Percentiles rank a stretch among this genome's conserved stretches.
Evolutionary conservation across 1,284 basidiomycete species (phyloP).

Genomic region (Puccinia polysora): DNA sequence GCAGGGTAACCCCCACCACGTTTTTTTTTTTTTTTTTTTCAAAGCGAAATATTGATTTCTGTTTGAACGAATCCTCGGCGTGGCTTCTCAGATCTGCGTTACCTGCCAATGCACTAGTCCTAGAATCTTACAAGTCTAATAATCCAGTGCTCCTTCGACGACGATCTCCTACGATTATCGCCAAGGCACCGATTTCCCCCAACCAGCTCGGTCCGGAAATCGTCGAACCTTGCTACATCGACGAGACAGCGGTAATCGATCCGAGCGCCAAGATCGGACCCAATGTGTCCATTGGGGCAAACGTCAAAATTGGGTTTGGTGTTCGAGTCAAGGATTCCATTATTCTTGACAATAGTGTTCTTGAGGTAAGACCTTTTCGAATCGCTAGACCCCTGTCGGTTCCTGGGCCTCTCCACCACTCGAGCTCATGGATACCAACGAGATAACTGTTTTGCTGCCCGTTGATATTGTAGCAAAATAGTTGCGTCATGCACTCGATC

Average conservation of each 20-base stretch:
- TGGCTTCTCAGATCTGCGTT: slow-evolving; percentile 54
- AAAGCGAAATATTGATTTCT: background rate
- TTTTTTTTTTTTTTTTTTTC: too few species aligned
- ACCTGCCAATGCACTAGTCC: slow-evolving; percentile 57
- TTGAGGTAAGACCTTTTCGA: slow-evolving; percentile 51
- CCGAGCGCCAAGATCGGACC: slow-evolving; percentile 49
- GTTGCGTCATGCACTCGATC: slow-evolving; percentile 56
- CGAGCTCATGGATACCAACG: too few species aligned
- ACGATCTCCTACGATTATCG: slow-evolving; percentile 51
- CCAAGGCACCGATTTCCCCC: slow-evolving; percentile 38
- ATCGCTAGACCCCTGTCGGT: background rate
- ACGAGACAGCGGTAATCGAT: slow-evolving; percentile 49
- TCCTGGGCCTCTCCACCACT: background rate
- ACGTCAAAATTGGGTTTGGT: slow-evolving; percentile 55
- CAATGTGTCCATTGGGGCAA: slow-evolving; percentile 50
- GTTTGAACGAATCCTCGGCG: background rate
- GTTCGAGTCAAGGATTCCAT: slow-evolving; percentile 57
- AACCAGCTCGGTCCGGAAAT: slow-evolving; percentile 51
- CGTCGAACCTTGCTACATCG: slow-evolving; percentile 56
- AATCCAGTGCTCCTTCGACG: slow-evolving; percentile 51
- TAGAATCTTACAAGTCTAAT: slow-evolving; percentile 52
- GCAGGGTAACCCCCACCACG: slow-evolving; percentile 53
- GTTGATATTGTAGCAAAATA: slow-evolving; percentile 52
- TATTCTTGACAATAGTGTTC: slow-evolving; percentile 55
- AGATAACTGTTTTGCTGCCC: background rate